Evolutionary conservation across 148 eudicot genomes (phyloP).

Genomic region (Diospyros kaki): DNA sequence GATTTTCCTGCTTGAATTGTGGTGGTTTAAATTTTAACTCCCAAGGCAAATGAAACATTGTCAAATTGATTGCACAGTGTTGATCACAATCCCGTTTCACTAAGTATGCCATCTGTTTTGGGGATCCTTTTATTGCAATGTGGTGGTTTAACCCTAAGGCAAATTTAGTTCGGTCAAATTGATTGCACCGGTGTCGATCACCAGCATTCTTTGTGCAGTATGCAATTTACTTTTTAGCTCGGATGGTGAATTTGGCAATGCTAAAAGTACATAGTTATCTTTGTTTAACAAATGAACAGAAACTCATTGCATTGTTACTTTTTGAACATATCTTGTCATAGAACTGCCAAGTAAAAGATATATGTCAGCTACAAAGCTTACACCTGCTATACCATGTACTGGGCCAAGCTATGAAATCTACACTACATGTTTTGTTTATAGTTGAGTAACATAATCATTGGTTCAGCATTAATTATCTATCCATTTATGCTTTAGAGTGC

Average conservation of each 20-base stretch:
- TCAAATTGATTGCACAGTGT: not conserved
- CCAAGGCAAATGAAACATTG: not conserved
- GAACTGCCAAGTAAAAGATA: not conserved
- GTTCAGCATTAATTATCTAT: not conserved
- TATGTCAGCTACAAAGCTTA: not conserved
- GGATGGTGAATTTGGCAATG: not conserved
- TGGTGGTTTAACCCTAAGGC: not conserved
- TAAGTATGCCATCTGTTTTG: too few relatives aligned
- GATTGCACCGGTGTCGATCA: not conserved
- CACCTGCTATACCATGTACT: not conserved
- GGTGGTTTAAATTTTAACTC: not conserved
- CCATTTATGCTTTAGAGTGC: not conserved
- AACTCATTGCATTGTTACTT: not conserved
- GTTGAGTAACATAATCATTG: not conserved
- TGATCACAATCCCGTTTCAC: not conserved
- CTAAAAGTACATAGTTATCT: not conserved
- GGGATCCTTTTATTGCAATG: not conserved
- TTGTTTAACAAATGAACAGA: not conserved
- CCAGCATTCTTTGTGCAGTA: not conserved
- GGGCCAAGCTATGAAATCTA: not conserved
- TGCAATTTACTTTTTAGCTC: not conserved
- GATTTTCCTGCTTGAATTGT: not conserved
- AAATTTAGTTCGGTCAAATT: constrained; percentile 3
- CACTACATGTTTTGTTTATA: not conserved
- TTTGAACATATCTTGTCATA: not conserved